Conservation (phyloP, 169 alveolate species). For the Plasmodium vivax region DNA sequence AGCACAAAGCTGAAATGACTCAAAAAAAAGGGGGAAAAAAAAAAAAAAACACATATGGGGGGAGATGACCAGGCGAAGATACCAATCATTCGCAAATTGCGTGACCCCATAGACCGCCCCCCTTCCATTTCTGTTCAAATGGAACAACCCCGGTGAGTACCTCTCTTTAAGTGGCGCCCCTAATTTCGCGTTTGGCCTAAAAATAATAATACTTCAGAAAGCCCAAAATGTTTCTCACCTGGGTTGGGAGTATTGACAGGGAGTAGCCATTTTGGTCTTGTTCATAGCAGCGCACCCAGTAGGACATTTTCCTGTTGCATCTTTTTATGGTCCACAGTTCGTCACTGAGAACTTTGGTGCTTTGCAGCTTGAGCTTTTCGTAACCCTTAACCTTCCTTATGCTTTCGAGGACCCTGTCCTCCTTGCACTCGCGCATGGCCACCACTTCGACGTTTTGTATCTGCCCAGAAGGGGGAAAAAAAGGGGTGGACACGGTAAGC, state of each 20-base stretch:
- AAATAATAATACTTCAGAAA: conserved; percentile 77
- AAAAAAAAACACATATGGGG: background rate
- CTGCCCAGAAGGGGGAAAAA: conserved; percentile 39
- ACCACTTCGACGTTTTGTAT: conserved; percentile 85
- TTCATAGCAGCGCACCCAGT: conserved; percentile 78
- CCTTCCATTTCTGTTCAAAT: background rate
- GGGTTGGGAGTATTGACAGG: conserved; percentile 77
- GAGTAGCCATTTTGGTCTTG: conserved; percentile 85
- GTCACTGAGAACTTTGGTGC: conserved; percentile 64
- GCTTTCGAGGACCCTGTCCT: conserved; percentile 76
- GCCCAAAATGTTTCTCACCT: conserved; percentile 75
- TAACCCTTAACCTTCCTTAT: conserved; percentile 54
- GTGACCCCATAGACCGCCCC: background rate
- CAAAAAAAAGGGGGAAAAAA: background rate
- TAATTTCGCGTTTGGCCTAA: background rate
- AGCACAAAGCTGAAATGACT: background rate
- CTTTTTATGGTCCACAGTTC: conserved; percentile 83
- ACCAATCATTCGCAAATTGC: background rate
- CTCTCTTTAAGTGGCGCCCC: background rate
- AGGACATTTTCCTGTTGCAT: conserved; percentile 75
- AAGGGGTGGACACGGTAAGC: background rate
- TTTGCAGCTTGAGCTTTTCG: conserved; percentile 31
- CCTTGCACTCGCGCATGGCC: conserved; percentile 77
- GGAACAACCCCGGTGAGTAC: background rate
- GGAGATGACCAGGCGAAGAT: background rate